Conservation (phyloP, 176 grass and related monocot genomes). For the Themeda triandra region DNA sequence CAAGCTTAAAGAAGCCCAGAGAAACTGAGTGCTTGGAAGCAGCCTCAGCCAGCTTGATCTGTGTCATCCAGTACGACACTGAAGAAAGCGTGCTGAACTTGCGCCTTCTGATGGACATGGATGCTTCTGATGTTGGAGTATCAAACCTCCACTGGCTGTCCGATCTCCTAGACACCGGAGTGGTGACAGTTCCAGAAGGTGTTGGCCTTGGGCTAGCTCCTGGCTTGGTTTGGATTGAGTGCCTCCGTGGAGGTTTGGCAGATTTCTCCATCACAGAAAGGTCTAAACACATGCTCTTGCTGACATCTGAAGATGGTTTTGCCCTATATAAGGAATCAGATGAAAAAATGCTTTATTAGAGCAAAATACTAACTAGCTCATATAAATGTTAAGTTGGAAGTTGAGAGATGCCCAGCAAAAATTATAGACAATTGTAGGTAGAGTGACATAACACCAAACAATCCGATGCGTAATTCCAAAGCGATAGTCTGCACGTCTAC, state of each 20-base stretch:
- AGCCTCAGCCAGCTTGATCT: conserved; percentile 90
- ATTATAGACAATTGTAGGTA: conserved; percentile 26
- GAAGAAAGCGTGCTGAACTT: conserved; percentile 84
- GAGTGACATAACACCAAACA: conserved; percentile 36
- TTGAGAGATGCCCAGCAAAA: background rate
- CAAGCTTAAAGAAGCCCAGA: conserved; percentile 92
- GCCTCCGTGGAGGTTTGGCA: conserved; percentile 67
- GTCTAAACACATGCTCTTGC: conserved; percentile 72
- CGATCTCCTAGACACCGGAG: conserved; percentile 47
- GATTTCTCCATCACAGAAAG: conserved; percentile 50
- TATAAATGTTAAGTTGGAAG: background rate
- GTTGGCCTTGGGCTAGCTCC: conserved; percentile 45
- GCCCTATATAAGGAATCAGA: conserved; percentile 46
- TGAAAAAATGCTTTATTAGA: background rate
- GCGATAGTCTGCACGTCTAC: background rate
- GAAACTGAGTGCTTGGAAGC: conserved; percentile 73
- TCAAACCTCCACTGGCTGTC: conserved; percentile 38
- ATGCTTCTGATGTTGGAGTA: conserved; percentile 70
- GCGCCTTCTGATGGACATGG: conserved; percentile 60
- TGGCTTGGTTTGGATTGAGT: conserved; percentile 73
- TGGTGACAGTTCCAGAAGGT: conserved; percentile 44
- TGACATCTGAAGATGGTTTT: conserved; percentile 56
- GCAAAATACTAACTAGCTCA: background rate
- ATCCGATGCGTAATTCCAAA: conserved; percentile 31
- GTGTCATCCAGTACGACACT: conserved; percentile 87